Percentiles rank a stretch among this genome's conserved stretches.
phyloP scores from a whole-genome alignment of 345 rosid genomes.

The Gossypium sturtianum region DNA sequence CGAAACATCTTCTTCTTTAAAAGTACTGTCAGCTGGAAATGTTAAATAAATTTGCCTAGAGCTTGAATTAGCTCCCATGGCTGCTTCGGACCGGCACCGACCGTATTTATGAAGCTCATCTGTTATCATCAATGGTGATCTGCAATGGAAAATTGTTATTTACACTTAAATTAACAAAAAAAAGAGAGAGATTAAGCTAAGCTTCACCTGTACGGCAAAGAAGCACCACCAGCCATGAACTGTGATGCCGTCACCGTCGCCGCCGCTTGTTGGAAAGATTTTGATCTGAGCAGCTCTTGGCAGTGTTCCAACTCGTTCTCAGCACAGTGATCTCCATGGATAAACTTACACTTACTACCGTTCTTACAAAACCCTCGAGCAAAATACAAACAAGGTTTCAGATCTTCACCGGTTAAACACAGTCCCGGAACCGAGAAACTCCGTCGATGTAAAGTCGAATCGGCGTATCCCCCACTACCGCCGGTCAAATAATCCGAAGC shows the following conservation, averaged over 20 bases:
- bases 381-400: slow-evolving; percentile 50
- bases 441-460: slow-evolving; percentile 28
- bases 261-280: slow-evolving; percentile 26
- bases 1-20: slow-evolving; percentile 80
- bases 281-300: slow-evolving; percentile 45
- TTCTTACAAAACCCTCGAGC: slow-evolving; percentile 69
- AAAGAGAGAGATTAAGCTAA: background rate
- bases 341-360: slow-evolving; percentile 52
- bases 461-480: slow-evolving; percentile 10
- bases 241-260: slow-evolving; percentile 24
- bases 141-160: background rate
- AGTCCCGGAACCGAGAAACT: slow-evolving; percentile 43
- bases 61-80: slow-evolving; percentile 47
- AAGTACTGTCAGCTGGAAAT: slow-evolving; percentile 78
- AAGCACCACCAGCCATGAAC: slow-evolving; percentile 32
- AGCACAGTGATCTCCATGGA: slow-evolving; percentile 34
- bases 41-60: slow-evolving; percentile 79
- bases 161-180: background rate
- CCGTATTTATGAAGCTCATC: slow-evolving; percentile 57
- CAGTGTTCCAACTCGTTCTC: slow-evolving; percentile 43
- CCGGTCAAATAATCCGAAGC: slow-evolving; percentile 16
- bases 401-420: slow-evolving; percentile 42
- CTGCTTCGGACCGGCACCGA: slow-evolving; percentile 43
- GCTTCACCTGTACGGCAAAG: slow-evolving; percentile 31
- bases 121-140: slow-evolving; percentile 52